phyloP scores from a whole-genome alignment of 148 eudicot genomes.

The Fallopia convolvulus region DNA sequence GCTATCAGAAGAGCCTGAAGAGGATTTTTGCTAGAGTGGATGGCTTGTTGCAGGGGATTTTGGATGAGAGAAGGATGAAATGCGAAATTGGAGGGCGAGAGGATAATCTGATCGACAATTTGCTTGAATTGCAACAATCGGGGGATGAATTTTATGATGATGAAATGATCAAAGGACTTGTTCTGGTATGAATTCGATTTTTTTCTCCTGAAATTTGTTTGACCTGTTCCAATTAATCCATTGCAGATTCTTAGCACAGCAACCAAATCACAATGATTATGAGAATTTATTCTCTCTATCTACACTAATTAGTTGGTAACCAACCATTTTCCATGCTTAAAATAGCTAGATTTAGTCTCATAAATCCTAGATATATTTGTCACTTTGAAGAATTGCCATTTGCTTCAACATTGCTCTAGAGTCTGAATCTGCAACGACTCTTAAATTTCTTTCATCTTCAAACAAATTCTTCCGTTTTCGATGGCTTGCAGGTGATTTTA shows the following conservation, averaged over 20 bases:
- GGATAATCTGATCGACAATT: constrained; percentile 11
- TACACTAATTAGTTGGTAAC: too few species aligned
- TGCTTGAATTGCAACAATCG: constrained; percentile 17
- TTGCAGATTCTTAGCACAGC: too few species aligned
- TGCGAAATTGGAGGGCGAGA: background rate
- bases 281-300: too few species aligned
- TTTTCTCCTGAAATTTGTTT: background rate
- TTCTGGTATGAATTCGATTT: constrained; percentile 3
- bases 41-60: constrained; percentile 13
- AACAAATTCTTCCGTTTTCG: background rate
- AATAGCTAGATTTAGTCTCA: too few species aligned
- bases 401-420: too few species aligned
- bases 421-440: too few species aligned
- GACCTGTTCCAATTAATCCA: background rate
- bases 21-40: constrained; percentile 1
- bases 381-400: too few species aligned
- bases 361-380: too few species aligned
- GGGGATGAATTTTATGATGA: constrained; percentile 16
- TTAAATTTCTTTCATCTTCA: background rate
- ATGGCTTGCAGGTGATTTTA: constrained; percentile 7
- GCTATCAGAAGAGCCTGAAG: constrained; percentile 8
- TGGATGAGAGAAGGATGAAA: constrained; percentile 13
- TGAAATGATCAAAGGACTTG: constrained; percentile 16
- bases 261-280: too few species aligned
- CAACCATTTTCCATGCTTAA: too few species aligned